Evolutionary conservation across 176 grass and related monocot species (phyloP).

Genomic region (maize (Zea mays)): DNA sequence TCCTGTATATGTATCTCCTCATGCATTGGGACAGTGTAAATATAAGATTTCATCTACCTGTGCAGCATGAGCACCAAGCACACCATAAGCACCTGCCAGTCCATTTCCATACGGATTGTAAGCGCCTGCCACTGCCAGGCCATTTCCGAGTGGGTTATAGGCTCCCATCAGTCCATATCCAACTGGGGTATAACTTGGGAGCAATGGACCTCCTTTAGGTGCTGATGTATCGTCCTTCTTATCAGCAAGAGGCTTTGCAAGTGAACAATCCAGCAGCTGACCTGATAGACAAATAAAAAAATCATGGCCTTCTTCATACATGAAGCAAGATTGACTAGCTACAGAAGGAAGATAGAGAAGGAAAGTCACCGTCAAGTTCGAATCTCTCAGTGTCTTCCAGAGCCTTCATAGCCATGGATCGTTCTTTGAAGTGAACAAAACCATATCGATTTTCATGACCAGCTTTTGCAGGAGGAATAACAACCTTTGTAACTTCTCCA

Average conservation of each 20-base stretch:
- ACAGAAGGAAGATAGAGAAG: background rate
- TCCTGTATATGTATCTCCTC: background rate
- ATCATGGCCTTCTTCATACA: slow-evolving; percentile 3
- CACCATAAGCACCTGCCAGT: slow-evolving; percentile 53
- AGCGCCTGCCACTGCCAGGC: slow-evolving; percentile 45
- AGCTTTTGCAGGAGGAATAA: slow-evolving; percentile 74
- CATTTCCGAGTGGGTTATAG: slow-evolving; percentile 42
- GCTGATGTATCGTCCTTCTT: slow-evolving; percentile 59
- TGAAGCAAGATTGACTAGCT: slow-evolving; percentile 12
- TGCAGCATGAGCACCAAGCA: slow-evolving; percentile 35
- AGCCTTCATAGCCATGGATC: slow-evolving; percentile 72
- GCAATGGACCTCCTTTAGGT: slow-evolving; percentile 49
- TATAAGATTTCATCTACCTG: slow-evolving; percentile 46
- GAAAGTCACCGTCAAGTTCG: slow-evolving; percentile 66
- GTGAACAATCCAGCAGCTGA: slow-evolving; percentile 77
- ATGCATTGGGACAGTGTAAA: background rate
- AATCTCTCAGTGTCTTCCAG: slow-evolving; percentile 67
- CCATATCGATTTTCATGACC: slow-evolving; percentile 85
- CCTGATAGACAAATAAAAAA: slow-evolving; percentile 48
- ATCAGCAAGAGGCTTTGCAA: slow-evolving; percentile 76
- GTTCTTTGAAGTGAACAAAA: slow-evolving; percentile 92
- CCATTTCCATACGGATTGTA: slow-evolving; percentile 60
- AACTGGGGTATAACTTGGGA: slow-evolving; percentile 53
- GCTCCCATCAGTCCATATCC: slow-evolving; percentile 54
- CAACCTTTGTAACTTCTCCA: slow-evolving; percentile 78